Base-by-base conservation (phyloP, 106 monocot genomes). In the Narthecium ossifragum region DNA sequence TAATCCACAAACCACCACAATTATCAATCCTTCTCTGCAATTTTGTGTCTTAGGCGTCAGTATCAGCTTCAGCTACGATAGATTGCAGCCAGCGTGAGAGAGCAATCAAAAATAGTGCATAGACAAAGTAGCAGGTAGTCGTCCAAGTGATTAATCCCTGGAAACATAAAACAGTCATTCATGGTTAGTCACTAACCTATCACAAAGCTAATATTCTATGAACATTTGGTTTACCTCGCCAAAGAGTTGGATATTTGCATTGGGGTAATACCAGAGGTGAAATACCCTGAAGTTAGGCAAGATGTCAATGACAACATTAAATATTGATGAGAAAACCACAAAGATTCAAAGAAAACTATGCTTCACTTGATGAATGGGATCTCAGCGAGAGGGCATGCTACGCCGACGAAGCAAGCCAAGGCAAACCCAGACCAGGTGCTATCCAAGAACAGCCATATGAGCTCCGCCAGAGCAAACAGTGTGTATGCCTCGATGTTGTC, bases 121-220 rank as follows among this genome's bases (percentile, higher is more conserved):
- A 89, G 17, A 81, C 80, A 60, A 85, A 82, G 31, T 91, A 91
- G 48, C 86, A 91, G 18, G 91, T 91, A 15, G 51, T 51, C 41
- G 82, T 86, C 86, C 91, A 91, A 40, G 82, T 82, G 53, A 91
- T 61, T 30, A 91, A 63, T 8, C 90, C 90, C 90, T 90, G 72
- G 26, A 77, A 67, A 32, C 11, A 53, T 5, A 34, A 24, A 8
- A 53, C 36, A 24, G n/a, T 24, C 0, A 54, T 29, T 31, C 10
- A 29, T 0, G n/a, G 0, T 1, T 43, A 54, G 30, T 29, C 15
- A n/a, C 5, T 18, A 33, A 34, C n/a, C 0, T n/a, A 55, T 30
- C 0, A 31, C 13, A 3, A 28, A 28, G 9, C 14, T 28, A 48
- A n/a, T 48, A 5, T 48, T 22, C 5, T 14, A 54, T 54, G 30